A percentile compares a stretch with the other conserved stretches of the same genome.
phyloP scores from a whole-genome alignment of 1,139 yeast species.

The Hyphopichia buzzinii region DNA sequence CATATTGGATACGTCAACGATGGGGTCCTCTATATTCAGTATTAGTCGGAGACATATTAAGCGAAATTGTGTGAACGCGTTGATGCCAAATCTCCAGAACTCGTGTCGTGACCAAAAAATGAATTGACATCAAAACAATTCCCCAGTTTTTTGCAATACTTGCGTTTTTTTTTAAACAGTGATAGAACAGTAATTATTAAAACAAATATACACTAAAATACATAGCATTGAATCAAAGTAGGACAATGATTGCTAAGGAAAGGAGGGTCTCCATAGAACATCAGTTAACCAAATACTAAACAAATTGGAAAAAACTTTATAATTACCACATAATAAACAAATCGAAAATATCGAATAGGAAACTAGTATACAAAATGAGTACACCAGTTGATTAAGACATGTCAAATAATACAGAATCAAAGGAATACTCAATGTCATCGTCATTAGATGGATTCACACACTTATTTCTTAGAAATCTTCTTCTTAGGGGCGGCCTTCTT shows the following conservation, averaged over 20 bases:
- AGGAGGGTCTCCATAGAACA: no score
- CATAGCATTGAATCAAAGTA: background rate
- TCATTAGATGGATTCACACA: background rate
- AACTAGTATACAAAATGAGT: background rate
- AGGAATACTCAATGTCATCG: background rate
- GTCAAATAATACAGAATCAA: background rate
- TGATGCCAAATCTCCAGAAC: no score
- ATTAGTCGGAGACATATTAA: no score
- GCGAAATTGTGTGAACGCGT: no score
- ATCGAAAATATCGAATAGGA: background rate
- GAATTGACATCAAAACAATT: background rate
- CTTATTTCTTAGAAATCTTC: constrained; percentile 14
- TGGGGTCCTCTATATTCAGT: no score
- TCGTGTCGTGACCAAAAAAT: background rate
- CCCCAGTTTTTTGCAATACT: background rate
- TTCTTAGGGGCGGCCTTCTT: constrained; percentile 20
- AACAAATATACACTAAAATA: constrained; percentile 5
- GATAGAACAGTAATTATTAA: background rate
- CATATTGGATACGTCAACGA: constrained; percentile 1
- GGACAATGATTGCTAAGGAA: no score
- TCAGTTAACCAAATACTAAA: no score
- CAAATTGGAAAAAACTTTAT: background rate
- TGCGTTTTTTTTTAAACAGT: background rate
- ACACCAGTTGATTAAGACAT: background rate
- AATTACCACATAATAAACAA: background rate